These are phyloP conservation scores for Euryodendron excelsum DNA, from an alignment of 148 eudicot genomes.

Conservation along the genomic window DNA sequence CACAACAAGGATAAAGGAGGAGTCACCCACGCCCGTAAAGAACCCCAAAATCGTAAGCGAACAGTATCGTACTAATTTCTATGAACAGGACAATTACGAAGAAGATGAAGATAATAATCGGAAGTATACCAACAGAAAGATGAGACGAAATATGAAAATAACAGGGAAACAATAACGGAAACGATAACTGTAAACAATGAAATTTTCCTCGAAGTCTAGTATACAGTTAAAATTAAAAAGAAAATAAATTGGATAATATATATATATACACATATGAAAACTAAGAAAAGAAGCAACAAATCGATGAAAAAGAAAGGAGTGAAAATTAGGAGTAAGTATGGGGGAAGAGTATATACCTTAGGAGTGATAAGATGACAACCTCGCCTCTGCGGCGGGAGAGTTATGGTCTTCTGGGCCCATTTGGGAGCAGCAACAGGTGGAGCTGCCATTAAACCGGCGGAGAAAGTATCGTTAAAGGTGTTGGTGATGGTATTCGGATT, in stretches of 20 bases:
- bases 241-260: too few species aligned
- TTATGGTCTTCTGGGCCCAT: slow-evolving; percentile 91
- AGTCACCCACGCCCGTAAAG: too few species aligned
- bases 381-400: slow-evolving; percentile 73
- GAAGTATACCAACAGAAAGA: not conserved
- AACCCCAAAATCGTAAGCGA: too few species aligned
- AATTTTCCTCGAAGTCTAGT: too few species aligned
- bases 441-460: slow-evolving; percentile 39
- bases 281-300: not conserved
- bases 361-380: slow-evolving; percentile 91
- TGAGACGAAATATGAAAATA: not conserved
- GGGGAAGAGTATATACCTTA: slow-evolving; percentile 34
- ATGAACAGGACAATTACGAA: too few species aligned
- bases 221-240: too few species aligned
- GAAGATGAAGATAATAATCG: not conserved
- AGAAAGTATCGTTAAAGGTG: slow-evolving; percentile 13
- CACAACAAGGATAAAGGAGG: too few species aligned
- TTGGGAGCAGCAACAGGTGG: slow-evolving; percentile 48
- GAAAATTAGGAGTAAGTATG: not conserved
- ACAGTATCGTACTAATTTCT: too few species aligned
- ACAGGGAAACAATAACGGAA: too few species aligned
- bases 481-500: slow-evolving; percentile 5
- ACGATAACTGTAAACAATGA: too few species aligned
- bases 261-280: not conserved
- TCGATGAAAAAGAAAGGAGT: not conserved